Base-by-base conservation (phyloP, 202 grass and related monocot species). In the Hordeum pubiflorum region DNA sequence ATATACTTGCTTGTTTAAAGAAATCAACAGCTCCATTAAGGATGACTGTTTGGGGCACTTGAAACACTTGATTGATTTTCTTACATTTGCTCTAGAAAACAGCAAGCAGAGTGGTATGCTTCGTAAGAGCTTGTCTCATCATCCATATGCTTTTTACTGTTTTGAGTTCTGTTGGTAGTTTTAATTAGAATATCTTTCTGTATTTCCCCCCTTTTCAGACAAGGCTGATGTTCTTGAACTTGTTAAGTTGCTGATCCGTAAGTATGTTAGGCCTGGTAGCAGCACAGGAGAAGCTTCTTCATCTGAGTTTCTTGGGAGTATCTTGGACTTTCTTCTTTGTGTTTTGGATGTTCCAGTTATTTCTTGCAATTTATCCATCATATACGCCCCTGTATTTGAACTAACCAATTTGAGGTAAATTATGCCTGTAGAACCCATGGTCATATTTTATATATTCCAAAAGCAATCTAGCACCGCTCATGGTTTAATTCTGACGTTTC, bases 321-420 rank as follows among this genome's bases (percentile, higher is more conserved):
- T 97, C 79, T 87, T 97, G 89, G 81, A 89, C 37, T 83, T 94
- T 63, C 83, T 97, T 74, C 85, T 94, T 74, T 87, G 75, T 83
- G 78, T 93, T 94, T 86, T 97, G 57, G 92, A 97, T 94, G 74
- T 89, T 87, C 89, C 91, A 77, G 48, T 78, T 37, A 83, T 94
- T 66, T 78, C 86, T 72, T 76, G 15, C 62, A 86, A 94, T 81
- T 82, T 97, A 69, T 66, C 74, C 23, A 63, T 81, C 11, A 58
- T 93, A 76, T 94, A 97, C 86, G 57, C 44, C 56, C 92, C 88
- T 41, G 90, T 89, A 55, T 97, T 97, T 67, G 74, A 91, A 59
- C 32, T 97, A 43, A 86, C 73, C 82, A 88, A 84, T 68, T 76
- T 27, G 21, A 93, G 92, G 94, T 97, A 83, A 82, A 14, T 41